Conservation (phyloP, 1,284 basidiomycete genomes). For the Vanrija pseudolonga region DNA sequence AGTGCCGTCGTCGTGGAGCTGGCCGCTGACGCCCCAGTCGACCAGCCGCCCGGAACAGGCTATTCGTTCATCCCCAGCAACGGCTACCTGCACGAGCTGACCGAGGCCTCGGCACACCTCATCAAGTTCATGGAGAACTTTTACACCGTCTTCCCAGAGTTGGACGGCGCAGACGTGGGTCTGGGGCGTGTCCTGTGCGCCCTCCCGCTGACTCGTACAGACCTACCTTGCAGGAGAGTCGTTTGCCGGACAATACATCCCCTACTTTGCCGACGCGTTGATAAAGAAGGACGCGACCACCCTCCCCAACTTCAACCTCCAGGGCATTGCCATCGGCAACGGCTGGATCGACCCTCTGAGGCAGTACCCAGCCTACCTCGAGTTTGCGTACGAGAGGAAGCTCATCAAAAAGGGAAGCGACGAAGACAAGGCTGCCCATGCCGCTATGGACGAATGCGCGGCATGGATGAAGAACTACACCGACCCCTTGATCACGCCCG, state of each 20-base stretch:
- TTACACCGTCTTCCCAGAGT: slow-evolving; percentile 87
- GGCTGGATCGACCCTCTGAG: slow-evolving; percentile 89
- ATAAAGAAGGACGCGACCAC: slow-evolving; percentile 57
- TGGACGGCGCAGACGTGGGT: slow-evolving; percentile 74
- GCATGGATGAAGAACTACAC: slow-evolving; percentile 53
- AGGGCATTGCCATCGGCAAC: slow-evolving; percentile 89
- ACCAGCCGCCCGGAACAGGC: slow-evolving; percentile 95
- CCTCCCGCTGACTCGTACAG: slow-evolving; percentile 51
- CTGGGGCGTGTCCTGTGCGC: neutral
- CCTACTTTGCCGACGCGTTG: slow-evolving; percentile 83
- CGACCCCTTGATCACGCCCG: slow-evolving; percentile 53
- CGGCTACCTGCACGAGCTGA: slow-evolving; percentile 73
- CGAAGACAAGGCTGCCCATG: slow-evolving; percentile 62
- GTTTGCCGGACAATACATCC: slow-evolving; percentile 98
- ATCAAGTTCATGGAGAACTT: slow-evolving; percentile 82
- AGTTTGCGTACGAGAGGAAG: slow-evolving; percentile 77
- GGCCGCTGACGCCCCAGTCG: slow-evolving; percentile 58
- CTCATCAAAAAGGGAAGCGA: slow-evolving; percentile 70
- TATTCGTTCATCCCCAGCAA: slow-evolving; percentile 85
- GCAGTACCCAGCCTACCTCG: slow-evolving; percentile 88
- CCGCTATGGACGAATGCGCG: slow-evolving; percentile 64
- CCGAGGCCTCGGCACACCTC: slow-evolving; percentile 73
- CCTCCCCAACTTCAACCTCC: slow-evolving; percentile 56
- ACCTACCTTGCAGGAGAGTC: slow-evolving; percentile 91
- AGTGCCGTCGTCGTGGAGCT: slow-evolving; percentile 34